Evolutionary conservation across 2,329 filamentous ascomycete genomes (phyloP).

Genomic region (Neoscytalidium dimidiatum): DNA sequence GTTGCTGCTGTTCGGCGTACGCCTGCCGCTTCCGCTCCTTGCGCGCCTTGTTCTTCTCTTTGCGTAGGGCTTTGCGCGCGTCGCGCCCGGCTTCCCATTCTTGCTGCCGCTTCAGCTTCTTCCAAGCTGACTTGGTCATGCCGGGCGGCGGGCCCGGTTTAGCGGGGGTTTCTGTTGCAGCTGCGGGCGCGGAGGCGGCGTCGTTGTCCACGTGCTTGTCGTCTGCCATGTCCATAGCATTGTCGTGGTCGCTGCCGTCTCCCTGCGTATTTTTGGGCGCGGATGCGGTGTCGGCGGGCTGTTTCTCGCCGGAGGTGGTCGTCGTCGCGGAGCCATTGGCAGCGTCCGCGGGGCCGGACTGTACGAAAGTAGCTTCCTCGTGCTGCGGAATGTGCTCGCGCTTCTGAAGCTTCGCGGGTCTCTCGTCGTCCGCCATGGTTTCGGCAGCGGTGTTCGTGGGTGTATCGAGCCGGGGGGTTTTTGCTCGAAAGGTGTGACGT

Average conservation of each 20-base stretch:
- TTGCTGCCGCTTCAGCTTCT: constrained; percentile 72
- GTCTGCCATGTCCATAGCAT: constrained; percentile 22
- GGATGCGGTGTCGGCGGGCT: background rate
- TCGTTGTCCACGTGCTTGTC: background rate
- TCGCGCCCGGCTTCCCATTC: constrained; percentile 73
- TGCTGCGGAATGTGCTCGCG: constrained; percentile 9
- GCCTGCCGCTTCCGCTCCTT: constrained; percentile 53
- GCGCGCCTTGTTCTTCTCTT: constrained; percentile 57
- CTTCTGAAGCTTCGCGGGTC: constrained; percentile 20
- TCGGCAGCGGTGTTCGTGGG: background rate
- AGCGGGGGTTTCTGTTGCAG: constrained; percentile 12
- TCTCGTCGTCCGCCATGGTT: constrained; percentile 17
- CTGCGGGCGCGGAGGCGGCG: background rate
- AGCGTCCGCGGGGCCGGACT: background rate
- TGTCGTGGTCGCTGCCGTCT: background rate
- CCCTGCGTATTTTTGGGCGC: background rate
- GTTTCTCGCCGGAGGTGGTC: background rate
- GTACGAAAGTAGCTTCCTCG: constrained; percentile 5
- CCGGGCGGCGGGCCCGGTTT: constrained; percentile 2
- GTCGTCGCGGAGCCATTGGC: constrained; percentile 3
- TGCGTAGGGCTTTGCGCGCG: constrained; percentile 58
- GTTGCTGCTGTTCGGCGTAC: constrained; percentile 23
- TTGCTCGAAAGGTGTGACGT: too few species aligned
- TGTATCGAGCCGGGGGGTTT: background rate
- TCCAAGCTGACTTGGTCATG: constrained; percentile 79